A percentile compares a stretch with the other conserved stretches of the same genome.
Conservation (phyloP, 495 filamentous ascomycete species). For the Trichoderma orchidacearum region DNA sequence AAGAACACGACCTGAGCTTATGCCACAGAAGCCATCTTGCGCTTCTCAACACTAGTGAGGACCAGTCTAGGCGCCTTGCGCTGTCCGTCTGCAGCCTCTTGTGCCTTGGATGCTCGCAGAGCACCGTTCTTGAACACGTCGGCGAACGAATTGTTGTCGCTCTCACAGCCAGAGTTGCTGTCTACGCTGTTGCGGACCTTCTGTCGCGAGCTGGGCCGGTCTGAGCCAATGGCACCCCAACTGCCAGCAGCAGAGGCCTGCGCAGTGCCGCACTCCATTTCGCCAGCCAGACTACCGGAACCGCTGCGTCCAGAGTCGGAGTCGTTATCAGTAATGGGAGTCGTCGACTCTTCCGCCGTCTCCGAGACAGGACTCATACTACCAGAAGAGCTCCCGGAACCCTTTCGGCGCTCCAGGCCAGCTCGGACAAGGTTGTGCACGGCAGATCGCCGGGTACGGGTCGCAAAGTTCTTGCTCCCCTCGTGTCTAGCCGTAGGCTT, state of each 20-base stretch:
- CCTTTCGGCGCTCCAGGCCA: conserved; percentile 72
- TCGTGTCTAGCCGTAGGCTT: conserved; percentile 91
- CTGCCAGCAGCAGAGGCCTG: conserved; percentile 58
- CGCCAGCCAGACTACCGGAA: conserved; percentile 64
- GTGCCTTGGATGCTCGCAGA: conserved; percentile 28
- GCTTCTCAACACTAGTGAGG: conserved; percentile 79
- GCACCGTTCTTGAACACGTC: conserved; percentile 42
- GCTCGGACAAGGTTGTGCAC: conserved; percentile 84
- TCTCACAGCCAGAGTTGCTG: conserved; percentile 32
- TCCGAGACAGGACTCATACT: conserved; percentile 86
- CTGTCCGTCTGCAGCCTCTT: conserved; percentile 40
- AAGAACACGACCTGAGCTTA: not conserved
- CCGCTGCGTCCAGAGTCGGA: conserved; percentile 67
- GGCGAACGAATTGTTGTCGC: conserved; percentile 31
- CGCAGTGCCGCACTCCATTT: conserved; percentile 53
- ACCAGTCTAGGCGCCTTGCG: conserved; percentile 80
- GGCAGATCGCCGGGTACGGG: conserved; percentile 83
- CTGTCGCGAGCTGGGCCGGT: conserved; percentile 46
- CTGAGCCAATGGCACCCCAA: conserved; percentile 71
- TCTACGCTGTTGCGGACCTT: conserved; percentile 49
- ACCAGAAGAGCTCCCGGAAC: conserved; percentile 46
- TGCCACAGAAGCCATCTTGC: conserved; percentile 35
- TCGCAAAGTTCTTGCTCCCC: conserved; percentile 96
- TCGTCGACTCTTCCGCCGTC: conserved; percentile 59
- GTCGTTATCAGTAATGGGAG: conserved; percentile 62